Conservation (phyloP, 106 monocot genomes). For the Narthecium ossifragum region DNA sequence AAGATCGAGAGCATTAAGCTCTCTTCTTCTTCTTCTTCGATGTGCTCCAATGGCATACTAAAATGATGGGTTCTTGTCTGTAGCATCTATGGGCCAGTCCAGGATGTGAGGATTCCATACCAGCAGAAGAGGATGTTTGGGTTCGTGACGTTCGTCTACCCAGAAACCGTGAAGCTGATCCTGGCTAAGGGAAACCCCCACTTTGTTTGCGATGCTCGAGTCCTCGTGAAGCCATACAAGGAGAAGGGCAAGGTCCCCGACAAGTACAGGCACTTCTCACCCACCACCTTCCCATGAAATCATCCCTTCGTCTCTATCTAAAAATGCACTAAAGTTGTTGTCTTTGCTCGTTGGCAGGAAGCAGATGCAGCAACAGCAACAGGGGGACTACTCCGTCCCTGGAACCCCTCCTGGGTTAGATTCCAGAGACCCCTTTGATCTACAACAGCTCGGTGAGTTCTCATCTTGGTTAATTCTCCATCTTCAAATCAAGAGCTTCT, state of each 20-base stretch:
- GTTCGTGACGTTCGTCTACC: conserved; percentile 89
- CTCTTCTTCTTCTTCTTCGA: not conserved
- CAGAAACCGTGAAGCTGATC: conserved; percentile 90
- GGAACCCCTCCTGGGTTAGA: conserved; percentile 73
- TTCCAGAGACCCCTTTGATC: conserved; percentile 67
- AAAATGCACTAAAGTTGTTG: not conserved
- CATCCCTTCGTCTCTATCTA: not conserved
- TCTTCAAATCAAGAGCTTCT: too few relatives aligned
- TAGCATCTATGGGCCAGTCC: conserved; percentile 95
- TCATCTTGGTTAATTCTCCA: not conserved
- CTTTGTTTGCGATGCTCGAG: conserved; percentile 87
- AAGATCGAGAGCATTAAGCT: not conserved
- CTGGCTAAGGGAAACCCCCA: conserved; percentile 94
- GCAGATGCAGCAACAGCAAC: conserved; percentile 43
- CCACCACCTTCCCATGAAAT: not conserved
- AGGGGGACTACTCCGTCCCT: conserved; percentile 67
- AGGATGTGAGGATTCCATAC: conserved; percentile 89
- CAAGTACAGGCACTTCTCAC: conserved; percentile 50
- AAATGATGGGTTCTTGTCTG: not conserved
- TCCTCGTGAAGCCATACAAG: conserved; percentile 94
- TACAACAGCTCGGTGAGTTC: conserved; percentile 74
- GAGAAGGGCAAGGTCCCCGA: conserved; percentile 97
- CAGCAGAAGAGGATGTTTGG: conserved; percentile 98
- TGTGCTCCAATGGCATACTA: not conserved
- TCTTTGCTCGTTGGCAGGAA: conserved; percentile 26